Percentiles rank a stretch among this genome's conserved stretches.
phyloP scores from a whole-genome alignment of 345 rosid genomes.

The Citrus australasica region DNA sequence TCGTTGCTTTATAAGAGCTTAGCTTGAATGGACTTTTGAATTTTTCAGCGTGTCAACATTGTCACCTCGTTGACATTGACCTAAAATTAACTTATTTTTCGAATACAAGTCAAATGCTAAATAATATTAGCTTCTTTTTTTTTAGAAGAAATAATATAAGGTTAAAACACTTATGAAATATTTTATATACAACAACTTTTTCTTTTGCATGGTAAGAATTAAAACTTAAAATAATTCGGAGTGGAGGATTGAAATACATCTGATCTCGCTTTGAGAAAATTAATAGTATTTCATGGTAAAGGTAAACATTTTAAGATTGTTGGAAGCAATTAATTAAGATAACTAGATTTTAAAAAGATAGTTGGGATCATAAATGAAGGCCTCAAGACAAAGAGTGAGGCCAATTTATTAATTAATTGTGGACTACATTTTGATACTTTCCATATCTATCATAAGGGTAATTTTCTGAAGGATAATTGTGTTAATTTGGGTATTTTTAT shows the following conservation, averaged over 20 bases:
- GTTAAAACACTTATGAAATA: neutral
- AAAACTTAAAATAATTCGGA: neutral
- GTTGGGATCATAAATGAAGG: neutral
- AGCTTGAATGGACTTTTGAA: neutral
- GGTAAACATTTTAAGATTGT: neutral
- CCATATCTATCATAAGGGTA: too few relatives aligned
- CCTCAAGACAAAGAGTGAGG: too few relatives aligned
- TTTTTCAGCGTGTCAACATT: slow-evolving; percentile 2
- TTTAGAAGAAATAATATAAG: neutral
- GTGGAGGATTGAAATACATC: too few relatives aligned
- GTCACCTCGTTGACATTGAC: slow-evolving; percentile 13
- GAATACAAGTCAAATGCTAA: slow-evolving; percentile 1
- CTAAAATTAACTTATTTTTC: neutral
- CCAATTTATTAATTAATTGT: too few relatives aligned
- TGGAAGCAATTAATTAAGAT: neutral
- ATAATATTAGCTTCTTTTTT: neutral
- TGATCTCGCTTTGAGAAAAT: too few relatives aligned
- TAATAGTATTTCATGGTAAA: neutral
- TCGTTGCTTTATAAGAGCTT: neutral
- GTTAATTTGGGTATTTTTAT: too few relatives aligned
- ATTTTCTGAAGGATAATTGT: too few relatives aligned
- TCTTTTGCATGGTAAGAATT: neutral
- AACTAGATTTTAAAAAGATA: neutral
- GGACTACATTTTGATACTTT: too few relatives aligned
- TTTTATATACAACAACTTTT: too few relatives aligned